Evolutionary conservation across 2,329 filamentous ascomycete genomes (phyloP), one percentile per base, ranked within the genome.

Genomic region (Colletotrichum paranaense): DNA sequence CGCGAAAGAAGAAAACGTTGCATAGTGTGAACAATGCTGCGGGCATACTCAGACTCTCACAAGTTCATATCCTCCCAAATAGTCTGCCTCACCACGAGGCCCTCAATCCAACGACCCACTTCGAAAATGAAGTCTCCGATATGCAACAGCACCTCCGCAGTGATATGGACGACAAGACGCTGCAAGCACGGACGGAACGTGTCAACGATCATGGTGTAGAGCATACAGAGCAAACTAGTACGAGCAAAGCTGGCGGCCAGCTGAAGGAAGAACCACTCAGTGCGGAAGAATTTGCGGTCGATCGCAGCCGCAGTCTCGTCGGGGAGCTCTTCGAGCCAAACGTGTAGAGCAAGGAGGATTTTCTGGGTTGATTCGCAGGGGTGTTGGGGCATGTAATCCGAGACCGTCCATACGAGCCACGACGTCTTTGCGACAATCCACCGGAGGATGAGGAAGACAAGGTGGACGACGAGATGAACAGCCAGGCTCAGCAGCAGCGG

Each of bases 121-220:
- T 28, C 46, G 14, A 71, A 65, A 1, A 73, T 12, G 19, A 26
- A n/a, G 12, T 71, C 71, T 2, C 67, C 67, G 2, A 66, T 32
- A 7, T 14, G 19, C 32, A 71, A 62, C 1, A 73, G 35, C 0
- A 24, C 0, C 1, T 28, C 19, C 2, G 67, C 42, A 4, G 53
- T 11, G 4, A 26, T 5, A 3, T 38, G 32, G 2, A 70, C 16
- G 9, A 26, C 60, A 7, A 65, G 28, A 0, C 71, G 9, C 32
- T 60, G 60, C n/a, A 71, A 6, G 12, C 52, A 22, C 14, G 46
- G 60, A 28, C 67, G 19, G 7, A 56, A 71, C 1, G 28, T 7
- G 2, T 70, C 60, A 8, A 71, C 19, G 0, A 66, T 71, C 42
- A 74, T 76, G 11, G 68, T 70, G 68, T 77, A 78, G 24, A 79